Evolutionary conservation across 768 basidiomycete species (phyloP), one percentile per base, ranked within the genome.

Genomic region (Trametes cinnabarina): DNA sequence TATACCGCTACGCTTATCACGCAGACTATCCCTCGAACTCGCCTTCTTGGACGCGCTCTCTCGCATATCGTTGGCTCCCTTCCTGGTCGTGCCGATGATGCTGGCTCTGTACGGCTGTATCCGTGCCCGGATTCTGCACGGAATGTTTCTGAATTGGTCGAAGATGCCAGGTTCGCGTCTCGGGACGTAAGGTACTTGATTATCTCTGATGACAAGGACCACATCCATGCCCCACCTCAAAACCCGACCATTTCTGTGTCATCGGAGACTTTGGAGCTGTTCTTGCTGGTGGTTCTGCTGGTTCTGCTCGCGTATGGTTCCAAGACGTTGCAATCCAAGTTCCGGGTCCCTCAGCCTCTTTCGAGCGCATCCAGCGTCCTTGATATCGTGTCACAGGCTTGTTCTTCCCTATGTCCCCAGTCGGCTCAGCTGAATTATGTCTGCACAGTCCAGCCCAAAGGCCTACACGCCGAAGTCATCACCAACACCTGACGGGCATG

Each of bases 1-100:
- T 60, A 60, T 28, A 50, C 48, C 2, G 32, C 42, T 10, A 55
- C 34, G 11, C 53, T 60, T 11, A 3, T 60, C 35, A 49, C 40
- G 9, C 51, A 54, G 11, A 39, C 39, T 46, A 44, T 60, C 40
- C 47, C 48, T 19, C 53, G 40, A 9, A 40, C 9, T 7, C 49
- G 19, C 7, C 48, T 46, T 28, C 28, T 50, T 11, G 39, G 26
- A 15, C 25, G n/a, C 25, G 44, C 46, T 20, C 25, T 41, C 47
- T 53, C 57, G 10, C 57, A 44, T 20, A 35, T 47, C 35, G 34
- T 10, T 25, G 34, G 44, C 39, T 19, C 26, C 12, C 48, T 57
- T 30, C 30, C 39, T 32, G n/a, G 39, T 23, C n/a, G 44, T 28
- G 4, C 32, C 5, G n/a, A 10, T 7, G 22, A 15, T 10, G 14